A percentile compares a stretch with the other conserved stretches of the same genome.
These are phyloP conservation scores for Yarrowia sp. DNA, from an alignment of 805 yeast genomes.

Conservation along the genomic window DNA sequence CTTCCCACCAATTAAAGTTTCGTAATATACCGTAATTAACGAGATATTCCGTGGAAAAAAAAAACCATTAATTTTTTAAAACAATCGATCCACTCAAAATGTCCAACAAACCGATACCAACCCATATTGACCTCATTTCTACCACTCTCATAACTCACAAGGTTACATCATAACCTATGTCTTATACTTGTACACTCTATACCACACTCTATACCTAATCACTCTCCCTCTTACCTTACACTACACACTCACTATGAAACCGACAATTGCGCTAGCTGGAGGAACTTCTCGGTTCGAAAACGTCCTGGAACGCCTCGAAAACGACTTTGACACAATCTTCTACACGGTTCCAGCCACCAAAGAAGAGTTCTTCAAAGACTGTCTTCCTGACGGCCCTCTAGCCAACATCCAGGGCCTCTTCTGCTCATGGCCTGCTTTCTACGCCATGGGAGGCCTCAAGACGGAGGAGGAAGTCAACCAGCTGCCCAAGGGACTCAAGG, in stretches of 20 bases:
- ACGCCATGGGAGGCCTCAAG: constrained; percentile 29
- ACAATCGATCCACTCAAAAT: no score
- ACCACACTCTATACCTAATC: no score
- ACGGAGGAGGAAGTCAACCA: constrained; percentile 40
- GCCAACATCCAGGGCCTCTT: constrained; percentile 52
- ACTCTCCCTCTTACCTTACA: no score
- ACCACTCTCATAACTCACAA: no score
- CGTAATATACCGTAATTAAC: no score
- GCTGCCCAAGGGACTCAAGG: constrained; percentile 48
- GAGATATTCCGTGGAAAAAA: no score
- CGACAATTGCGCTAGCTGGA: neutral
- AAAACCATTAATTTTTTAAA: no score
- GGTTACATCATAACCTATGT: no score
- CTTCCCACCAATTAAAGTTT: no score
- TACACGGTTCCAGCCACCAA: constrained; percentile 27
- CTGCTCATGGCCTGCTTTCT: constrained; percentile 53
- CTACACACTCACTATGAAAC: neutral
- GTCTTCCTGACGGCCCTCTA: constrained; percentile 38
- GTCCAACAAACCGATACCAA: no score
- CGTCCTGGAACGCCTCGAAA: neutral
- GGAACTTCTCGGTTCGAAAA: neutral
- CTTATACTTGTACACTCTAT: no score
- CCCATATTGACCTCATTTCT: no score
- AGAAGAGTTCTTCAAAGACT: constrained; percentile 44
- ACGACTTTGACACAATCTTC: constrained; percentile 23